Evolutionary conservation across 306 rosid species (phyloP).

Genomic region (Luffa aegyptiaca): DNA sequence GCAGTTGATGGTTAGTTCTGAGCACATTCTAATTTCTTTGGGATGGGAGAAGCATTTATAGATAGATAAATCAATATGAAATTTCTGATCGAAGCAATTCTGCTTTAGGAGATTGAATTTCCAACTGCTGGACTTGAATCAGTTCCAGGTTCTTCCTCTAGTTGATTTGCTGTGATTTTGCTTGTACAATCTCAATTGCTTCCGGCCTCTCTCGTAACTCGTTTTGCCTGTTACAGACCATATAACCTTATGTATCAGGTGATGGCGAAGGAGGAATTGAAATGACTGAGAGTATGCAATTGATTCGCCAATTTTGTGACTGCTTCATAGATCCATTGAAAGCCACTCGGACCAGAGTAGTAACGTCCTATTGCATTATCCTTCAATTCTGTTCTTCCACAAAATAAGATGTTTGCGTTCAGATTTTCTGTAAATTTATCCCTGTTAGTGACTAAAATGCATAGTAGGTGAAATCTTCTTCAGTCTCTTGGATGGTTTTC

Average conservation of each 20-base stretch:
- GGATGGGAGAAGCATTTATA: slow-evolving; percentile 11
- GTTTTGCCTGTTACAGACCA: slow-evolving; percentile 6
- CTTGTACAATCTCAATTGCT: background rate
- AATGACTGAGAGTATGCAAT: slow-evolving; percentile 86
- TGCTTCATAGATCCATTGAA: slow-evolving; percentile 45
- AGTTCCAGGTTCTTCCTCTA: slow-evolving; percentile 60
- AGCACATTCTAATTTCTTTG: slow-evolving; percentile 12
- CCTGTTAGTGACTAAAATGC: background rate
- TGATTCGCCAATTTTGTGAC: slow-evolving; percentile 80
- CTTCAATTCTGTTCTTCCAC: slow-evolving; percentile 1
- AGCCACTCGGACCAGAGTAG: slow-evolving; percentile 63
- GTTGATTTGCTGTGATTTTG: background rate
- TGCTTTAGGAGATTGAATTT: slow-evolving; percentile 86
- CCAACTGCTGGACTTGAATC: slow-evolving; percentile 91
- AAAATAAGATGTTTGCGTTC: background rate
- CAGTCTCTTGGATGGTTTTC: background rate
- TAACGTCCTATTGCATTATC: slow-evolving; percentile 29
- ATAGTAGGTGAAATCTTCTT: background rate
- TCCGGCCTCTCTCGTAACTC: background rate
- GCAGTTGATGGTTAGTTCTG: slow-evolving; percentile 69
- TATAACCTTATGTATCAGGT: slow-evolving; percentile 36
- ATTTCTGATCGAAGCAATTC: slow-evolving; percentile 23
- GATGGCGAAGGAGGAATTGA: slow-evolving; percentile 98
- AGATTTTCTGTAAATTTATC: background rate
- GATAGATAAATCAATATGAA: slow-evolving; percentile 10